phyloP scores from a whole-genome alignment of 1,139 yeast species.

The Saccharomyces hybrid region DNA sequence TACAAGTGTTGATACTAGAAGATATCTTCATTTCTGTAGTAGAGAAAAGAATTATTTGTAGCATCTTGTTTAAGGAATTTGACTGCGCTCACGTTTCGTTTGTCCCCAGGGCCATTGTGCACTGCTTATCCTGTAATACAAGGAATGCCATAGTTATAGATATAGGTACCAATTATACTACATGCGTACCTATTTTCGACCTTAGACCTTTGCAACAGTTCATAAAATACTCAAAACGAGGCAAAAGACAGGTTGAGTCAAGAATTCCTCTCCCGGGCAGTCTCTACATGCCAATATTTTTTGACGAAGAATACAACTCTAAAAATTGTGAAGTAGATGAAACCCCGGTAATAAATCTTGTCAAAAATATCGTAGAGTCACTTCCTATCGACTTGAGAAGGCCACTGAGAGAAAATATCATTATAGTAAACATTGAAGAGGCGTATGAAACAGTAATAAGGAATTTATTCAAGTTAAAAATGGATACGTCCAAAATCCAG shows the following conservation, averaged over 20 bases:
- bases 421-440: background rate
- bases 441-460: background rate
- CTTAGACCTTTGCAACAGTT: constrained; percentile 1
- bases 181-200: constrained; percentile 2
- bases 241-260: background rate
- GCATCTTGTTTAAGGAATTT: background rate
- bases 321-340: background rate
- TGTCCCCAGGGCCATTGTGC: constrained; percentile 2
- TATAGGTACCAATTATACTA: background rate
- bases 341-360: background rate
- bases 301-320: background rate
- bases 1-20: background rate
- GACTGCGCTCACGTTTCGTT: background rate
- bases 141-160: constrained; percentile 2
- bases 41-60: constrained; percentile 1
- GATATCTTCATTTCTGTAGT: constrained; percentile 1
- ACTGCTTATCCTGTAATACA: constrained; percentile 2
- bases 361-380: background rate
- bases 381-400: constrained; percentile 3
- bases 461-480: background rate
- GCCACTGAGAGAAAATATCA: constrained; percentile 1
- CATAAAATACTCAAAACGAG: constrained; percentile 1
- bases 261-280: background rate
- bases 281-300: background rate
- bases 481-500: background rate